Evolutionary conservation across 345 rosid genomes (phyloP), one percentile per base, ranked within the genome.

Genomic region (Carallia brachiata): DNA sequence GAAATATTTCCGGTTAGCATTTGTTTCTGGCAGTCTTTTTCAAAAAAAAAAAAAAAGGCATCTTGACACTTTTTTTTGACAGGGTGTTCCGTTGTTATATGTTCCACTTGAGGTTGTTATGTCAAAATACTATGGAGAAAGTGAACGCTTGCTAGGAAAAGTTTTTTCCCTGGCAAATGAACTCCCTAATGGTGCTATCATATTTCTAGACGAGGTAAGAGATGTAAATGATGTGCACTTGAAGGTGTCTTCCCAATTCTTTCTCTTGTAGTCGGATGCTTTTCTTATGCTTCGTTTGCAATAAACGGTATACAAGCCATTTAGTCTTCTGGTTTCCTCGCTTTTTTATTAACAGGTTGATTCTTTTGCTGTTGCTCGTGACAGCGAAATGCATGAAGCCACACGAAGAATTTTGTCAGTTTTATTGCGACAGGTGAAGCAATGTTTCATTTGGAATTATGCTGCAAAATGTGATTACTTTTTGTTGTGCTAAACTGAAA

Each of bases 81-180:
- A 95, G 97, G 96, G 96, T 56, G 90, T 88, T 48, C 98, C 96
- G 1, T 78, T 95, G 73, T 78, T 95, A 47, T 92, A 90, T 79
- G 97, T 95, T 60, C 99, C 99, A 17, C 79, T 88, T 70, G 98
- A 95, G 84, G 84, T 86, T 66, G 88, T 92, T 54, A 34, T 95
- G 91, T 95, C 98, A 19, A 92, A 92, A 77, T 95, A 85, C 81
- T 95, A 90, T 54, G 97, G 98, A 61, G 98, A 95, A 82, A 92
- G 98, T 68, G 98, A 92, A 76, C 85, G 92, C 39, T 34, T 90
- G 69, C 61, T 92, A 75, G 98, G 97, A 19, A 84, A 89, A 79
- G 96, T 95, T 31, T 95, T 92, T 78, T 75, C 96, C 34, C 92
- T 92, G 61, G 99, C 97, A 36, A 87, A 95, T 78, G 88, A 87